Evolutionary conservation across 2,329 filamentous ascomycete species (phyloP).

Genomic region (Botrytis medusae): DNA sequence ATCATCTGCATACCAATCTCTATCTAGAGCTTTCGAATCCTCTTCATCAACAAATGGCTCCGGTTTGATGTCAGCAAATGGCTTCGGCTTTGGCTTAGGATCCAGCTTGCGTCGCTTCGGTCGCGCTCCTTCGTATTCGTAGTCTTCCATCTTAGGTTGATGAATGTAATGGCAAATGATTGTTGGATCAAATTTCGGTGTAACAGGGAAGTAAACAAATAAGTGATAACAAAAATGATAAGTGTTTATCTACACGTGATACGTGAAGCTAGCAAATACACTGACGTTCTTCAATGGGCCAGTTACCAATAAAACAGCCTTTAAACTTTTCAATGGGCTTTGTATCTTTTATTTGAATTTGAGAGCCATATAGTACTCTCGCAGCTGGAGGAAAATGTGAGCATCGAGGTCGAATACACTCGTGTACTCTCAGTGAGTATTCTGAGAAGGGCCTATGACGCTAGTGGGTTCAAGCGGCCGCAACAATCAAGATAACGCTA

Average conservation of each 20-base stretch:
- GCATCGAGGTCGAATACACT: not conserved
- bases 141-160: slow-evolving; percentile 39
- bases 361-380: not conserved
- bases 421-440: not conserved
- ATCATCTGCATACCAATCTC: slow-evolving; percentile 91
- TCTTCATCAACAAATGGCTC: slow-evolving; percentile 63
- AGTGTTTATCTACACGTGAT: not conserved
- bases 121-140: slow-evolving; percentile 46
- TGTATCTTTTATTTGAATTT: not conserved
- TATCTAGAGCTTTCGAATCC: slow-evolving; percentile 74
- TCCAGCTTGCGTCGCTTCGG: slow-evolving; percentile 69
- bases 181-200: not conserved
- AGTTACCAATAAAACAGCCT: not conserved
- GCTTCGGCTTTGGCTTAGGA: slow-evolving; percentile 47
- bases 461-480: slow-evolving; percentile 17
- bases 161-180: not conserved
- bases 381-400: not conserved
- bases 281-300: not conserved
- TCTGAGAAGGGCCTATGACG: not conserved
- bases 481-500: slow-evolving; percentile 15
- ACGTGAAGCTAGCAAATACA: not conserved
- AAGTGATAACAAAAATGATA: not conserved
- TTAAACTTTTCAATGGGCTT: not conserved
- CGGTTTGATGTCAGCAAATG: slow-evolving; percentile 54
- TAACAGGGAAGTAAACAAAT: not conserved